These are phyloP conservation scores for Verticillium tricorpus DNA, from an alignment of 2,329 filamentous ascomycete genomes.

Conservation along the genomic window DNA sequence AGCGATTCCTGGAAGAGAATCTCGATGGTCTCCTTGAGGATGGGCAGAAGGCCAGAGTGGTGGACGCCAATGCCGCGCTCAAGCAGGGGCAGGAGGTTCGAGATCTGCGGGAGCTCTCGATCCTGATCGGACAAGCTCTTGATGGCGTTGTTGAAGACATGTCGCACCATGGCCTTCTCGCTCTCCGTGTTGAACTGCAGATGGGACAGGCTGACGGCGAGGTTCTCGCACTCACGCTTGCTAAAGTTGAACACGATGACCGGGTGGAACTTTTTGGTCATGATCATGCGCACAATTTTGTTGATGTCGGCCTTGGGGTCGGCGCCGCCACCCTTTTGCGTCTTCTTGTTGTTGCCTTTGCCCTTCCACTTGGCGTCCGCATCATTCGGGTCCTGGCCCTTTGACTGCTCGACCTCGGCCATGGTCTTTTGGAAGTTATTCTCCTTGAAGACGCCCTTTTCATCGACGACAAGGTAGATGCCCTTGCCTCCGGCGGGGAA, in stretches of 20 bases:
- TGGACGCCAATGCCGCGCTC: slow-evolving; percentile 94
- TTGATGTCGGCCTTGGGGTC: slow-evolving; percentile 76
- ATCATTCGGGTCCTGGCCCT: slow-evolving; percentile 79
- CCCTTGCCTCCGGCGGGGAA: slow-evolving; percentile 90
- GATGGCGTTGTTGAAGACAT: slow-evolving; percentile 91
- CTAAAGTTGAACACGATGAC: slow-evolving; percentile 99
- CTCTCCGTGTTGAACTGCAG: slow-evolving; percentile 95
- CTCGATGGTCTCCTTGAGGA: slow-evolving; percentile 97
- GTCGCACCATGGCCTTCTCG: slow-evolving; percentile 89
- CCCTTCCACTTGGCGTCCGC: slow-evolving; percentile 76
- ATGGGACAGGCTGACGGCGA: slow-evolving; percentile 80
- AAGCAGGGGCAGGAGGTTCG: slow-evolving; percentile 82
- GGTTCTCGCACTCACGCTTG: slow-evolving; percentile 91
- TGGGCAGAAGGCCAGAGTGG: slow-evolving; percentile 91
- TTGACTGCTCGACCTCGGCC: slow-evolving; percentile 80
- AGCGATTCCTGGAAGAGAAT: slow-evolving; percentile 97
- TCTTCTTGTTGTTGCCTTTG: slow-evolving; percentile 87
- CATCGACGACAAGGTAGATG: slow-evolving; percentile 90
- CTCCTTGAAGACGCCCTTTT: slow-evolving; percentile 93
- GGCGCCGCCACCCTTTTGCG: slow-evolving; percentile 77
- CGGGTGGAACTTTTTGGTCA: slow-evolving; percentile 94
- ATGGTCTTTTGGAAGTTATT: slow-evolving; percentile 98
- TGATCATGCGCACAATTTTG: slow-evolving; percentile 98
- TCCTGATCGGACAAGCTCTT: slow-evolving; percentile 91
- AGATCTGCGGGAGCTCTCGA: slow-evolving; percentile 81